Evolutionary conservation across 2,329 filamentous ascomycete species (phyloP).

Genomic region (Cordyceps cicadae): DNA sequence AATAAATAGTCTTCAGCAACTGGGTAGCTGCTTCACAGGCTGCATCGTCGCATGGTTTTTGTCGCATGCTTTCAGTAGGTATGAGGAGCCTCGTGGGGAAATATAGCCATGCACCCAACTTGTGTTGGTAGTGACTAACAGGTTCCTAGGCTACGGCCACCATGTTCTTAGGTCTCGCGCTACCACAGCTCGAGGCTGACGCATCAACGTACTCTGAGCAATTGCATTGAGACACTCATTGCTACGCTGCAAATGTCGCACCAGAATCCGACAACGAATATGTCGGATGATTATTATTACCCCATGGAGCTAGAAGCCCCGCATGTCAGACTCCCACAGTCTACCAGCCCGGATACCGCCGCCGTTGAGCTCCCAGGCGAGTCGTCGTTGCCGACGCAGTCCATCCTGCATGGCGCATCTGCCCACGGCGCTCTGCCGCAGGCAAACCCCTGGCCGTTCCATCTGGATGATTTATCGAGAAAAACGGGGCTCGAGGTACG

Average conservation of each 20-base stretch:
- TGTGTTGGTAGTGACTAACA: too few relatives aligned
- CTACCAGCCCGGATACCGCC: constrained; percentile 13
- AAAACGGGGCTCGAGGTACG: neutral
- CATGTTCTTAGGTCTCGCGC: neutral
- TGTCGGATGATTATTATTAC: neutral
- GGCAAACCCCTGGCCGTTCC: constrained; percentile 24
- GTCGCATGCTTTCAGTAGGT: too few relatives aligned
- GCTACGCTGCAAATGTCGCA: neutral
- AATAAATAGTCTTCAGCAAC: neutral
- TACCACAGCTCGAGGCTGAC: neutral
- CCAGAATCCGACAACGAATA: neutral
- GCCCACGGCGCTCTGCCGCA: neutral
- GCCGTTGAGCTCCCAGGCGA: constrained; percentile 28
- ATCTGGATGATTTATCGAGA: constrained; percentile 18
- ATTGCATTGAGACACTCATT: neutral
- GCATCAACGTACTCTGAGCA: neutral
- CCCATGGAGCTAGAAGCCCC: neutral
- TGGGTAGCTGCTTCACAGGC: too few relatives aligned
- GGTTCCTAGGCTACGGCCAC: neutral
- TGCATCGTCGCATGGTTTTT: too few relatives aligned
- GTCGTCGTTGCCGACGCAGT: constrained; percentile 11
- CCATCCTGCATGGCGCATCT: neutral
- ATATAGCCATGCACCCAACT: too few relatives aligned
- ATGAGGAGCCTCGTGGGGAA: too few relatives aligned
- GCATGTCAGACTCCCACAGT: neutral